Percentiles rank a stretch among this genome's conserved stretches.
These are phyloP conservation scores for Lignosus rhinocerotis DNA, from an alignment of 1,284 basidiomycete species.

Conservation along the genomic window DNA sequence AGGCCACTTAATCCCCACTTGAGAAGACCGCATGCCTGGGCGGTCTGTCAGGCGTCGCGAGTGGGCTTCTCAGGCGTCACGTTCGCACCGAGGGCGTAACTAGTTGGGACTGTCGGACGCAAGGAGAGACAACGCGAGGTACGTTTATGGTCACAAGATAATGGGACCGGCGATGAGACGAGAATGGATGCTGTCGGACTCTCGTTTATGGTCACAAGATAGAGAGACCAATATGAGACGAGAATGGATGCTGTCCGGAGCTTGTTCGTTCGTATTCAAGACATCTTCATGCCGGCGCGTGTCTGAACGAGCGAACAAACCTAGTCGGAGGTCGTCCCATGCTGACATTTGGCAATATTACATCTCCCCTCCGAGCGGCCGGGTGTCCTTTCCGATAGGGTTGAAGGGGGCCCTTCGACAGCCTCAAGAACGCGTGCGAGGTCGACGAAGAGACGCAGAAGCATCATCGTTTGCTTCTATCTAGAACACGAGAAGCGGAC, in stretches of 20 bases:
- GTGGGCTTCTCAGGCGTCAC: background rate
- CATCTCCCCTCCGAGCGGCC: conserved; percentile 12
- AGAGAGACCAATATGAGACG: background rate
- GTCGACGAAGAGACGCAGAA: conserved; percentile 2
- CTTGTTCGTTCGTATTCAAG: background rate
- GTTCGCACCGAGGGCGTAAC: background rate
- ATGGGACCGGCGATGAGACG: background rate
- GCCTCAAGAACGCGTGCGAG: conserved; percentile 9
- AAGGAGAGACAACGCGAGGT: background rate
- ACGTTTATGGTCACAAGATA: background rate
- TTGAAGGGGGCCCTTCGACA: conserved; percentile 7
- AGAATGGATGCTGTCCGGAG: conserved; percentile 5
- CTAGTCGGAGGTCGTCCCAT: conserved; percentile 11
- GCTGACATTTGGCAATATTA: background rate
- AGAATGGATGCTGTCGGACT: background rate
- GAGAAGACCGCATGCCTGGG: background rate
- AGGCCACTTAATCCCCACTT: no score
- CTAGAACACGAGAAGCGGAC: conserved; percentile 11
- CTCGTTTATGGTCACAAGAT: background rate
- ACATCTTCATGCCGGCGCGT: conserved; percentile 2
- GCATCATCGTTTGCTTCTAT: conserved; percentile 5
- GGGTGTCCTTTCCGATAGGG: conserved; percentile 13
- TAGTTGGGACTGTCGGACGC: background rate
- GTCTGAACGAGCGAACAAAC: conserved; percentile 6
- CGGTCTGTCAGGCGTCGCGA: background rate